A percentile compares a stretch with the other conserved stretches of the same genome.
phyloP scores from a whole-genome alignment of 2,329 filamentous ascomycete species.

The Teratosphaeria gauchensis region DNA sequence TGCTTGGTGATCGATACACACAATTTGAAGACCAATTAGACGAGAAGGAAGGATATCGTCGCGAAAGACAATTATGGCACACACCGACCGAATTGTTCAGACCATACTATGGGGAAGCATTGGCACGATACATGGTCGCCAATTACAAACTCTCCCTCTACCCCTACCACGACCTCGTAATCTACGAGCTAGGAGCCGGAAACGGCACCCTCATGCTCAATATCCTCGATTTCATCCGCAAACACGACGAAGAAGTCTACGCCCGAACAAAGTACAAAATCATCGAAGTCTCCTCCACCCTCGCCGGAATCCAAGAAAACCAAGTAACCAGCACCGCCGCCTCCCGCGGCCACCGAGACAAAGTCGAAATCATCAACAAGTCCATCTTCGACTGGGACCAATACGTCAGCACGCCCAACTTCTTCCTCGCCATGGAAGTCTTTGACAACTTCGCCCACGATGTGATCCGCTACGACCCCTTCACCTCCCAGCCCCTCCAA shows the following conservation, averaged over 20 bases:
- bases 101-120: constrained; percentile 92
- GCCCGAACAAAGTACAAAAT: constrained; percentile 87
- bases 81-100: constrained; percentile 95
- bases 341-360: constrained; percentile 65
- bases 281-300: constrained; percentile 81
- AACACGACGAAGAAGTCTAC: constrained; percentile 83
- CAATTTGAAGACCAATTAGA: constrained; percentile 87
- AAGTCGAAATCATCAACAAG: constrained; percentile 88
- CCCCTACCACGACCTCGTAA: constrained; percentile 91
- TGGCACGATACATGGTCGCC: constrained; percentile 88
- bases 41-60: constrained; percentile 51
- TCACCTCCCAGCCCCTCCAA: constrained; percentile 74
- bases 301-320: constrained; percentile 67
- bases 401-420: constrained; percentile 85
- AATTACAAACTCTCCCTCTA: constrained; percentile 94
- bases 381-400: constrained; percentile 91
- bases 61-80: constrained; percentile 90
- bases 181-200: constrained; percentile 97
- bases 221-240: constrained; percentile 90
- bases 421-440: constrained; percentile 95
- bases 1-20: constrained; percentile 70
- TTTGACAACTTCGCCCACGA: constrained; percentile 99
- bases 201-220: constrained; percentile 98
- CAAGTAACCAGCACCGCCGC: constrained; percentile 59
- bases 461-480: constrained; percentile 76